Base-by-base conservation (phyloP, 108 stramenopile genomes). In the Nitzschia sp. region DNA sequence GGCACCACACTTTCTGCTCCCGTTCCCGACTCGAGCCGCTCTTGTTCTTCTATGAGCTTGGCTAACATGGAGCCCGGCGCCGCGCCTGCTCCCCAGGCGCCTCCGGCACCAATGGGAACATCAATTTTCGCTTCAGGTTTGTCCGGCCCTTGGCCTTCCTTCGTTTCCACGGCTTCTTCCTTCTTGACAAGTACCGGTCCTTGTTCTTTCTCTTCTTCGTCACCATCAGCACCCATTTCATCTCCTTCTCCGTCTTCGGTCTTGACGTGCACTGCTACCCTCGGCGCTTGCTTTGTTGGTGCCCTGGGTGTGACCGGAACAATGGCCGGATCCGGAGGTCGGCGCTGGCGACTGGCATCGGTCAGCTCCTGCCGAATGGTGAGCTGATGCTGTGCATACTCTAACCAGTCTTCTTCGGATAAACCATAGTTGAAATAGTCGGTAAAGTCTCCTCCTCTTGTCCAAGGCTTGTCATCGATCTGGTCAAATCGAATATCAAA, bases 401-500 rank as follows among this genome's bases (percentile, higher is more conserved):
- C 91, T 60, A 91, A 45, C 92, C 95, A 94, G 54, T 92, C 95
- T 54, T 90, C 92, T 48, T 94, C 90, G 15, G 70, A 74, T 66
- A 94, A 63, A 27, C 81, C 85, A 70, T 96, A 96, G 66, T 96
- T 96, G 81, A 96, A 92, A 76, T 84, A 96, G 60, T 96, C 95
- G 0, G 90, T 85, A 15, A 87, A 21, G 53, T 92, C 93, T 24
- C 74, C 82, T 15, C 71, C 85, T 32, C 87, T 79, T 0, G 68
- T 70, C 92, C 95, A 95, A n/a, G 91, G 94, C 62, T 93, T 93
- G 47, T 95, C 95, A 48, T 95, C 95, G 66, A 95, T 90, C 68
- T 95, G 94, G 79, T 93, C 90, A 78, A 95, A 90, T 9, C 89
- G 87, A 71, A 95, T 95, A 66, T 95, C 95, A 70, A 95, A 95